These are phyloP conservation scores for Colletotrichum siamense DNA, from an alignment of 2,329 filamentous ascomycete genomes.

Conservation along the genomic window DNA sequence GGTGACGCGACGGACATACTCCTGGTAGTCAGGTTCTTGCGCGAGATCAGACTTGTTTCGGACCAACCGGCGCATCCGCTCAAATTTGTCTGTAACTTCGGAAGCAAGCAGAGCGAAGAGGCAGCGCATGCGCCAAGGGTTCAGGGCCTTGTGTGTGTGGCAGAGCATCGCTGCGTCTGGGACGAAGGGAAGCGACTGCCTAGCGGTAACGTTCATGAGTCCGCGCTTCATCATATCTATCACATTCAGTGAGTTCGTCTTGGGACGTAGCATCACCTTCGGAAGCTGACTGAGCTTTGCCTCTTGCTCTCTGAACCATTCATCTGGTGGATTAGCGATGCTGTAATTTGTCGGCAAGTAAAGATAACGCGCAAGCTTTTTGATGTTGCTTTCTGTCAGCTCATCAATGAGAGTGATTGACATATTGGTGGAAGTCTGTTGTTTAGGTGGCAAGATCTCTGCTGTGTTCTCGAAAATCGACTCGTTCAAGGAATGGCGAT, in stretches of 20 bases:
- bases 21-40: background rate
- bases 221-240: conserved; percentile 36
- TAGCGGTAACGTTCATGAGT: conserved; percentile 34
- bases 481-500: background rate
- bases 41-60: conserved; percentile 4
- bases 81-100: conserved; percentile 43
- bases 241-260: conserved; percentile 25
- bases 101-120: conserved; percentile 46
- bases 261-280: conserved; percentile 31
- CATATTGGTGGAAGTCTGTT: background rate
- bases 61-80: conserved; percentile 29
- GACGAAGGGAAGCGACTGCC: conserved; percentile 27
- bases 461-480: background rate
- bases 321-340: conserved; percentile 32
- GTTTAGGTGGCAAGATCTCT: background rate
- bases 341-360: conserved; percentile 37
- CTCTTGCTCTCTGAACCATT: conserved; percentile 43
- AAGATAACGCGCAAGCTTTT: conserved; percentile 40
- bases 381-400: conserved; percentile 29
- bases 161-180: conserved; percentile 44
- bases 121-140: conserved; percentile 47
- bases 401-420: conserved; percentile 18
- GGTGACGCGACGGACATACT: conserved; percentile 36
- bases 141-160: conserved; percentile 41
- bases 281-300: conserved; percentile 25